Evolutionary conservation across 352 stramenopile species (phyloP).

Genomic region (Phytophthora pseudosyringae): DNA sequence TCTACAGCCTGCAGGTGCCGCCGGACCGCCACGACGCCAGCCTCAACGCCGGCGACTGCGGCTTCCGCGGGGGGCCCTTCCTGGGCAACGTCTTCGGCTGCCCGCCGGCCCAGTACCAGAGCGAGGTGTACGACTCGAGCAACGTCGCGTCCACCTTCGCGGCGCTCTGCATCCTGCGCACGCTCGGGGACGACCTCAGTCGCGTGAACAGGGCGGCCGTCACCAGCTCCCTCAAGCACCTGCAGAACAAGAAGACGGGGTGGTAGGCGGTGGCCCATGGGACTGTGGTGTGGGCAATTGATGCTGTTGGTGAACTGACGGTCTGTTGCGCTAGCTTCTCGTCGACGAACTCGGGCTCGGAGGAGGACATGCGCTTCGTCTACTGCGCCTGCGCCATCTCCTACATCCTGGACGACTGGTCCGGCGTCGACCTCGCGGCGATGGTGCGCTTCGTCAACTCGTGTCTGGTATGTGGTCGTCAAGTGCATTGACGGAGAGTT

Average conservation of each 20-base stretch:
- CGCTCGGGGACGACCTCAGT: slow-evolving; percentile 83
- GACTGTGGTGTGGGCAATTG: neutral
- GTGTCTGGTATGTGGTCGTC: slow-evolving; percentile 57
- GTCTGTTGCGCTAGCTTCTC: slow-evolving; percentile 61
- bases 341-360: slow-evolving; percentile 69
- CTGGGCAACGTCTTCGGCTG: slow-evolving; percentile 70
- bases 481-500: too few relatives aligned
- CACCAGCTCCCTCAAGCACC: slow-evolving; percentile 56
- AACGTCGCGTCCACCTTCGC: slow-evolving; percentile 90
- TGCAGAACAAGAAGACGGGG: slow-evolving; percentile 81
- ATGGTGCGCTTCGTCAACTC: slow-evolving; percentile 87
- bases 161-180: slow-evolving; percentile 83
- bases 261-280: slow-evolving; percentile 39
- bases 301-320: neutral
- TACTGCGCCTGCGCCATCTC: slow-evolving; percentile 91
- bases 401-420: slow-evolving; percentile 88
- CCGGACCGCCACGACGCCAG: slow-evolving; percentile 67
- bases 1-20: slow-evolving; percentile 85
- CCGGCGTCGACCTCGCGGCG: slow-evolving; percentile 62
- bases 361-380: slow-evolving; percentile 91
- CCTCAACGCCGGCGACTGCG: slow-evolving; percentile 75
- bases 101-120: slow-evolving; percentile 57
- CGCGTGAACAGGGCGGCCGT: slow-evolving; percentile 79
- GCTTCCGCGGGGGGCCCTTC: slow-evolving; percentile 73
- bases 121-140: slow-evolving; percentile 78